Base-by-base conservation (phyloP, 2,329 filamentous ascomycete genomes). In the Beauveria australis region DNA sequence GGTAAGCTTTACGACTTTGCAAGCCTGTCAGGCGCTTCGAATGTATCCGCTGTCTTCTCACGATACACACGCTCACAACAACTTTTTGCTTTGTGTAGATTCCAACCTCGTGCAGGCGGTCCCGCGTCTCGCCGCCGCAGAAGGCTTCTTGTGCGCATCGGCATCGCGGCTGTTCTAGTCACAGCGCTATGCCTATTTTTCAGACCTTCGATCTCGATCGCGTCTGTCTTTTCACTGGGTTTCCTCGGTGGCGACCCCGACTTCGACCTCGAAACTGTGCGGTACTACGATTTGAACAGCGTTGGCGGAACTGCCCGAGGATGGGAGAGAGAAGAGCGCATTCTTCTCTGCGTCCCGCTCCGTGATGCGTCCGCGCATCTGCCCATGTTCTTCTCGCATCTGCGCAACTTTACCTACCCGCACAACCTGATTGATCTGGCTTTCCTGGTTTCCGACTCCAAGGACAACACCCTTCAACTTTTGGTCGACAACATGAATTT, bases 311-410 rank as follows among this genome's bases (percentile, higher is more conserved):
- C 92, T 8, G 91, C 90, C 57, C 87, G 89, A 65, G 95, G 94
- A 6, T 99, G 94, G 94, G 93, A 97, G 75, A 84, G 92, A 62
- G 94, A 96, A 73, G 94, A 99, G 77, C 86, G 94, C 65, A 96
- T 99, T 66, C 81, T 99, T 37, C 83, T 99, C 61, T 97, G 94
- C 74, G 94, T 96, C 18, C 94, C 94, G 49, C 83, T 99, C 60
- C 86, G 94, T 74, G 95, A 99, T 74, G 94, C 94, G 51, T 87
- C 95, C 70, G 82, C 90, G 28, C 94, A 99, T 80, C 77, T 99
- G 53, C 85, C 88, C 63, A 97, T 99, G 93, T 97, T 99, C 82
- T 99, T 99, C 77, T 89, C 89, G n/a, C 95, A 99, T 72, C 81
- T 99, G 62, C 87, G 87, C 67, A 99, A 99, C 76, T 88, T 99